Base-by-base conservation (phyloP, 768 basidiomycete genomes). In the Artomyces pyxidatus region DNA sequence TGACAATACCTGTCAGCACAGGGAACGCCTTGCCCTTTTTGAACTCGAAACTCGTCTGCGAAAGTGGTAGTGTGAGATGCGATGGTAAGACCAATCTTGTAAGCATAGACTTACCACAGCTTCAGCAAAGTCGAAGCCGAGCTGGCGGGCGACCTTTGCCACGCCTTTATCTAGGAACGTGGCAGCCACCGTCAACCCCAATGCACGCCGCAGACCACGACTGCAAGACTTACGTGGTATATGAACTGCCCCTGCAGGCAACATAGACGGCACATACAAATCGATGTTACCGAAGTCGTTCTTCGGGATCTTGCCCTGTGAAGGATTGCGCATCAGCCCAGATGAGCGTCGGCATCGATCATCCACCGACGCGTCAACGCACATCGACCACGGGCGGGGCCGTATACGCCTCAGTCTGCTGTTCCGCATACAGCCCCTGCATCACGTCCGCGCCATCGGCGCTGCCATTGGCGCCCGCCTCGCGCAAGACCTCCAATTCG, bases 261-360 rank as follows among this genome's bases (percentile, higher is more conserved):
- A 74, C 96, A 99, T 99, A 3, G 89, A 84, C 25, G 89, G 85
- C 22, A 88, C 89, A 64, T 95, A 99, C 22, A 99, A 68, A 67
- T 99, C 95, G 55, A 99, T 88, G 63, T 97, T 99, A 16, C 95
- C 95, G 63, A 95, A 99, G 55, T 84, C 80, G 60, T 99, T 99
- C 69, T 89, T 94, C 6, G 93, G 93, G 26, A 99, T 78, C 62
- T 79, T 81, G 27, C 95, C 95, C 94, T 98, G 59, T 39, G 47
- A 42, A 42, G 32, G 12, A 42, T 10, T 32, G 25, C n/a, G 21
- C 17, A 54, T 21, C 37, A 22, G 27, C 17, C 26, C 14, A 45
- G 26, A 46, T 53, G 37, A 54, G 50, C 46, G 40, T n/a, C n/a
- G n/a, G n/a, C n/a, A n/a, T n/a, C n/a, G n/a, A n/a, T n/a, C n/a